Percentiles rank a stretch among this genome's conserved stretches.
phyloP scores from a whole-genome alignment of 768 basidiomycete species.

The Cantharellus cinnabarinus region DNA sequence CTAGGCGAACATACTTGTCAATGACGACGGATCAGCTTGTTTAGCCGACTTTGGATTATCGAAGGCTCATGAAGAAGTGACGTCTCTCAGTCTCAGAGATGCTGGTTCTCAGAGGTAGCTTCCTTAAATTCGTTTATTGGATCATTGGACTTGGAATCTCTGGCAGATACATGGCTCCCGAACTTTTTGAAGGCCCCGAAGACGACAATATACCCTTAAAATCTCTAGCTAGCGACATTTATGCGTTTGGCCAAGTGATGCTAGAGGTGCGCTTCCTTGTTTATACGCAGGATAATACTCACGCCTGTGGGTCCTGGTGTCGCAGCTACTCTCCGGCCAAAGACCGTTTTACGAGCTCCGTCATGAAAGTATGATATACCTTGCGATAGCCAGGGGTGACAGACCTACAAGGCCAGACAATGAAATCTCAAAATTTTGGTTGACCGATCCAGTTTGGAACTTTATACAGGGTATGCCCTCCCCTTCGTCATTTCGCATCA shows the following conservation, averaged over 20 bases:
- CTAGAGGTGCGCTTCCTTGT: neutral
- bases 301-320: neutral
- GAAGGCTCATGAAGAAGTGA: neutral
- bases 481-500: neutral
- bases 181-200: neutral
- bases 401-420: neutral
- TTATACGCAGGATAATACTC: neutral
- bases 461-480: neutral
- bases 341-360: neutral
- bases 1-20: neutral
- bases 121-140: neutral
- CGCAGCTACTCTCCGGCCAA: neutral
- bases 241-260: conserved; percentile 1
- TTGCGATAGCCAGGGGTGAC: neutral
- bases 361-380: neutral
- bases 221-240: neutral
- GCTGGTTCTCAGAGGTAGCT: neutral
- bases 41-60: conserved; percentile 1
- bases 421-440: neutral
- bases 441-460: neutral
- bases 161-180: neutral
- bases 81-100: neutral
- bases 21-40: neutral
- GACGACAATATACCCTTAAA: neutral
- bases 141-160: neutral